Percentiles rank a stretch among this genome's conserved stretches.
Conservation (phyloP, 768 basidiomycete species). For the Termitomyces sp. region DNA sequence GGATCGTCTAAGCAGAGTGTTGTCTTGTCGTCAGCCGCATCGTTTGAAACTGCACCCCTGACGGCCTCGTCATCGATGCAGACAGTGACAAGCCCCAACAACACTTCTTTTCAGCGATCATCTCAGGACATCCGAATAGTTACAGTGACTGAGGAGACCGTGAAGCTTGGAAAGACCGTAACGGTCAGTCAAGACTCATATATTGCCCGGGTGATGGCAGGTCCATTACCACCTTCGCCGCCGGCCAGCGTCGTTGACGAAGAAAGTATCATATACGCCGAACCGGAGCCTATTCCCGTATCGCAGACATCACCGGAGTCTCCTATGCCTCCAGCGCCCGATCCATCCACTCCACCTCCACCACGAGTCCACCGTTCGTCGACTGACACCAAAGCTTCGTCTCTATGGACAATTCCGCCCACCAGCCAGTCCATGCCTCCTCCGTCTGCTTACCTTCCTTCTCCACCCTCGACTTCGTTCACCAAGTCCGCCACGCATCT, state of each 20-base stretch:
- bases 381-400: conserved; percentile 40
- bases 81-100: conserved; percentile 5
- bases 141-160: conserved; percentile 44
- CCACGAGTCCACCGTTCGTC: conserved; percentile 38
- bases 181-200: conserved; percentile 7
- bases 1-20: conserved; percentile 17
- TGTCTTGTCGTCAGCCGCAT: conserved; percentile 27
- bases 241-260: conserved; percentile 24
- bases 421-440: conserved; percentile 12
- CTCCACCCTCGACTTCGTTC: conserved; percentile 15
- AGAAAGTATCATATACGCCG: conserved; percentile 1
- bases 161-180: conserved; percentile 27
- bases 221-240: conserved; percentile 24
- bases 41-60: conserved; percentile 28
- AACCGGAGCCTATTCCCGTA: conserved; percentile 9
- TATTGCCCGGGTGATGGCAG: conserved; percentile 15
- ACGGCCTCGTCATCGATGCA: conserved; percentile 17
- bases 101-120: conserved; percentile 5
- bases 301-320: background rate
- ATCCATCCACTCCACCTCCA: conserved; percentile 6
- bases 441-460: conserved; percentile 9
- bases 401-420: conserved; percentile 21
- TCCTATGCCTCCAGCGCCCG: conserved; percentile 1
- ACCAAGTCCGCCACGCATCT: conserved; percentile 18
- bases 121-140: conserved; percentile 49